Base-by-base conservation (phyloP, 1,284 basidiomycete genomes). In the Cerioporus squamosus region DNA sequence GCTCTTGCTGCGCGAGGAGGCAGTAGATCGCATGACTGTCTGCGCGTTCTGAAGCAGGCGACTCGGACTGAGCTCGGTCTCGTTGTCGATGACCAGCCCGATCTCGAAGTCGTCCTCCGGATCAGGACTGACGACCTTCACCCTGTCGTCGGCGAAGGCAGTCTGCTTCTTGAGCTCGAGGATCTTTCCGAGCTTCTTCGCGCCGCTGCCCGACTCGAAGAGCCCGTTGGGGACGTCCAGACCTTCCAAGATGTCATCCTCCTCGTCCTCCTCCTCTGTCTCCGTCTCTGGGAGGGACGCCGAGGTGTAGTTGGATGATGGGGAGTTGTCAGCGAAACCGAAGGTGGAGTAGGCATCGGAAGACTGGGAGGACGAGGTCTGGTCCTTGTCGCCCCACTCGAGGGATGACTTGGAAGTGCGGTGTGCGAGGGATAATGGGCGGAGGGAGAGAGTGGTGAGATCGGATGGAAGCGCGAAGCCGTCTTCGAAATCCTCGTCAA, bases 341-440 rank as follows among this genome's bases (percentile, higher is more conserved):
- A 92, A 80, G 39, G 85, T 81, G 38, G 90, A 92, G 67, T 90
- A 91, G 5, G 90, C 83, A 70, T 93, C 91, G 23, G 91, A 93
- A 15, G 90, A 92, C 66, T 90, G 87, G 3, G 91, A 93, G 12
- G 91, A 91, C 1, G 82, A 85, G 2, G 90, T 90, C 53, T 90
- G 84, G 67, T 93, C 89, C 71, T 85, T 88, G 75, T 92, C 90
- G 36, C 88, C 87, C 89, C 90, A 93, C 74, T 92, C 90, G 24
- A 93, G 78, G 1, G 91, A 92, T 51, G 84, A 84, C 75, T 91
- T 92, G 57, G 91, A 93, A 10, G 86, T 81, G 50, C 88, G 84
- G 68, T 89, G 88, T 64, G 79, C 82, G 31, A 91, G 81, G 29
- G 87, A 83, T 59, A 88, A 77, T 57, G 90, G 88, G 44, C 86